Conservation (phyloP, 2,329 filamentous ascomycete genomes). For the Leptographium flavum region DNA sequence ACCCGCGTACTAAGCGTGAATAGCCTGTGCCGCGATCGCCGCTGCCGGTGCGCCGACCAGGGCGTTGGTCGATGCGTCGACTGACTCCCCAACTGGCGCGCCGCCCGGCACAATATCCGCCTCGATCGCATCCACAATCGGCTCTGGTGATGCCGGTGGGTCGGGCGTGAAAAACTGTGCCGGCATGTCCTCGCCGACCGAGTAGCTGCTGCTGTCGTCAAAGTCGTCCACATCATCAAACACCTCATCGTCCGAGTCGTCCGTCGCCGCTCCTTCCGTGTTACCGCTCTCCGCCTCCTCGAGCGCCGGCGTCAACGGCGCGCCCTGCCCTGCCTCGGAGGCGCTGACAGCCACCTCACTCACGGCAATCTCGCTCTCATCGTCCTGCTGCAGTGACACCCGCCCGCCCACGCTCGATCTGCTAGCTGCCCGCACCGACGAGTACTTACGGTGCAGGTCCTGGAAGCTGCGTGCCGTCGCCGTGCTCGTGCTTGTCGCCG, state of each 20-base stretch:
- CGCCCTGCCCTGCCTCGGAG: conserved; percentile 41
- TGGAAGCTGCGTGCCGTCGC: conserved; percentile 52
- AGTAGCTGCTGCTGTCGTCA: conserved; percentile 6
- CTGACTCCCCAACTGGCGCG: no score
- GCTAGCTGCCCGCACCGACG: conserved; percentile 32
- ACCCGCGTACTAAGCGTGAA: not conserved
- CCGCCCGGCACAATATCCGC: not conserved
- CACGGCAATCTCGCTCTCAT: conserved; percentile 35
- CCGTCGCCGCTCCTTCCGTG: conserved; percentile 10
- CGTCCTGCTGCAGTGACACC: conserved; percentile 15
- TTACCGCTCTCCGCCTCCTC: conserved; percentile 20
- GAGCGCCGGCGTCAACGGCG: conserved; percentile 35
- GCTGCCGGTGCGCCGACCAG: no score
- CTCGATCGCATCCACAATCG: not conserved
- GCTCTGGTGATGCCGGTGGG: conserved; percentile 19
- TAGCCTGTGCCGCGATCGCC: not conserved
- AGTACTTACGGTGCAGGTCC: conserved; percentile 46
- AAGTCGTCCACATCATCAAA: not conserved
- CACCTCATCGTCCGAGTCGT: conserved; percentile 5
- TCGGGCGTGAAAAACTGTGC: conserved; percentile 28
- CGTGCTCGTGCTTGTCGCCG: conserved; percentile 50
- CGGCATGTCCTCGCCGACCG: conserved; percentile 14
- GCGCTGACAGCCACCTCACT: conserved; percentile 46
- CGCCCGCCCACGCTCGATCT: conserved; percentile 11
- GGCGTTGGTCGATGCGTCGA: no score